A percentile compares a stretch with the other conserved stretches of the same genome.
phyloP scores from a whole-genome alignment of 2,329 filamentous ascomycete species.

The Neocatenulostroma microsporum region DNA sequence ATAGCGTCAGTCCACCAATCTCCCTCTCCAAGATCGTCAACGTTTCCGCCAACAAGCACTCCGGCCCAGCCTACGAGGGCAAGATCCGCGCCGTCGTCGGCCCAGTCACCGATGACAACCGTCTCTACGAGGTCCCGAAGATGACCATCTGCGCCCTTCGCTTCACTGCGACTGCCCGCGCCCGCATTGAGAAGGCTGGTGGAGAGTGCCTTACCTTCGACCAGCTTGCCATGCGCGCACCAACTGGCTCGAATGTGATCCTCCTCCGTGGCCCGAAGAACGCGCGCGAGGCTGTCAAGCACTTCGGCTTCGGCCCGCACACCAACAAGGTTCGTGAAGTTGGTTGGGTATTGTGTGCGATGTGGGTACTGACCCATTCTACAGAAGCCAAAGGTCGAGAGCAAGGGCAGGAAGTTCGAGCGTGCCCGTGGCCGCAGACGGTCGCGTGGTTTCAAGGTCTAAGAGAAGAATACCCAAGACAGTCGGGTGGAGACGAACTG shows the following conservation, averaged over 20 bases:
- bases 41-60: conserved; percentile 46
- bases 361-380: conserved; percentile 16
- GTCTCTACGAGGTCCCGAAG: conserved; percentile 83
- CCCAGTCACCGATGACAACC: conserved; percentile 97
- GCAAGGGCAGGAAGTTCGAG: conserved; percentile 99
- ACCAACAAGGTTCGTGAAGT: conserved; percentile 74
- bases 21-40: conserved; percentile 84
- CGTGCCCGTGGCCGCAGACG: conserved; percentile 96
- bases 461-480: conserved; percentile 38
- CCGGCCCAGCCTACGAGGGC: conserved; percentile 52
- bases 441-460: conserved; percentile 99
- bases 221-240: conserved; percentile 90
- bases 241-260: conserved; percentile 94
- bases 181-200: conserved; percentile 85
- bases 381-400: conserved; percentile 91
- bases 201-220: conserved; percentile 94
- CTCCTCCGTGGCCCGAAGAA: conserved; percentile 98
- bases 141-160: conserved; percentile 86
- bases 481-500: neutral
- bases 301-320: conserved; percentile 98
- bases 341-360: neutral
- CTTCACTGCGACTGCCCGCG: conserved; percentile 93
- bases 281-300: conserved; percentile 93
- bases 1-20: conserved; percentile 52
- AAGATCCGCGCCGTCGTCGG: conserved; percentile 91